Base-by-base conservation (phyloP, 1,284 basidiomycete genomes). In the Rhodotorula sp. region DNA sequence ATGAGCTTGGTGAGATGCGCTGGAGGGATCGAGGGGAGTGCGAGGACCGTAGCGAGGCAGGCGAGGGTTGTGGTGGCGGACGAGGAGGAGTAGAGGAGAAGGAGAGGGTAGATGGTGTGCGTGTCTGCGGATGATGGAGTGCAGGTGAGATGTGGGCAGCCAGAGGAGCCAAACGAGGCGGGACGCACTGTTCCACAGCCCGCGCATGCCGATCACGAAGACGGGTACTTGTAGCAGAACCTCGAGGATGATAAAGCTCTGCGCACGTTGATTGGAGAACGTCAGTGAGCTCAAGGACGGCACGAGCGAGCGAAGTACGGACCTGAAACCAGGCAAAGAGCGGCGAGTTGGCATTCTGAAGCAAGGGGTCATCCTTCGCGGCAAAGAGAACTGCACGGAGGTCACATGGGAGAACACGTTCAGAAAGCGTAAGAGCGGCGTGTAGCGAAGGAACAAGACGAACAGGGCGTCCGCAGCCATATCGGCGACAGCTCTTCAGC, bases 11-110 rank as follows among this genome's bases (percentile, higher is more conserved):
- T 24, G 10, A 76, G 52, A 13, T 72, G 74, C 1, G 48, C 34
- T 1, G n/a, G 19, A 1, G 71, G 46, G 32, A 72, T 68, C 27
- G 60, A 60, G 0, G 85, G 84, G 4, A 83, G 83, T 17, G 81
- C 77, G 32, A 90, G 77, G 52, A 92, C 79, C 34, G 86, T 82
- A 4, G 84, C 79, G 59, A 93, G 79, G 75, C 89, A 90, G 0
- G 91, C 86, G 24, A 91, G 79, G 2, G 88, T 88, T 0, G 90
- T 91, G 0, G 90, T 92, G 0, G 86, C 83, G 0, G 90, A 89
- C 0, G 89, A 90, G 0, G 90, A 89, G 34, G 84, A 90, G 78
- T 93, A 94, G 44, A 88, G 79, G 9, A 90, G 81, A 8, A 94
- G 81, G 27, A 86, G 81, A 17, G 84, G 79, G 76, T 87, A 87